Evolutionary conservation across 805 yeast genomes (phyloP).

Genomic region (Spathaspora girioi): DNA sequence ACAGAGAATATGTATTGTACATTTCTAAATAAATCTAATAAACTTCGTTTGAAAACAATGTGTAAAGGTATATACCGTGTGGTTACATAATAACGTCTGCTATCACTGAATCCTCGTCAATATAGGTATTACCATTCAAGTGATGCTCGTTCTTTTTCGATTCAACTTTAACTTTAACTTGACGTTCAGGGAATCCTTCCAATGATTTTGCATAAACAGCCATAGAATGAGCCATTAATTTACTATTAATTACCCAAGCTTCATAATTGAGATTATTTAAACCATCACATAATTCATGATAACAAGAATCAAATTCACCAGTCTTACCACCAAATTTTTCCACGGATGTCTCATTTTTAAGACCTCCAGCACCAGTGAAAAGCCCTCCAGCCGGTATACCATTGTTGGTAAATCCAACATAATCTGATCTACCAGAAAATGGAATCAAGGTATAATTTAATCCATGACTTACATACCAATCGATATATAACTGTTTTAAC

Average conservation of each 20-base stretch:
- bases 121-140: too few species aligned
- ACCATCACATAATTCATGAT: constrained; percentile 84
- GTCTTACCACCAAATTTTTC: constrained; percentile 60
- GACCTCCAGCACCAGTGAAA: constrained; percentile 91
- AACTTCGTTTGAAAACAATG: too few species aligned
- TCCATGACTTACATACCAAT: constrained; percentile 65
- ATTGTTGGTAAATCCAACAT: constrained; percentile 84
- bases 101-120: constrained; percentile 37
- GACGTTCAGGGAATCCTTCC: constrained; percentile 75
- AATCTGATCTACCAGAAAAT: constrained; percentile 95
- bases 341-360: constrained; percentile 58
- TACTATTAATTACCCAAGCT: constrained; percentile 81
- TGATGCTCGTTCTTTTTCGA: constrained; percentile 7
- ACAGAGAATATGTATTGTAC: too few species aligned
- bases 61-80: background rate
- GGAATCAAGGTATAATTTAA: constrained; percentile 79
- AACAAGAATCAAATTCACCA: constrained; percentile 83
- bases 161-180: constrained; percentile 10
- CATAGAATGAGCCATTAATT: constrained; percentile 87
- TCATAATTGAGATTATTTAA: constrained; percentile 72
- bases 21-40: too few species aligned
- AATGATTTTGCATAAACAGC: constrained; percentile 79
- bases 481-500: constrained; percentile 64
- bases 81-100: constrained; percentile 11
- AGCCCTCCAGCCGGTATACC: constrained; percentile 95